Conservation (phyloP, 257 asterid genomes). For the Orobanche coerulescens region DNA sequence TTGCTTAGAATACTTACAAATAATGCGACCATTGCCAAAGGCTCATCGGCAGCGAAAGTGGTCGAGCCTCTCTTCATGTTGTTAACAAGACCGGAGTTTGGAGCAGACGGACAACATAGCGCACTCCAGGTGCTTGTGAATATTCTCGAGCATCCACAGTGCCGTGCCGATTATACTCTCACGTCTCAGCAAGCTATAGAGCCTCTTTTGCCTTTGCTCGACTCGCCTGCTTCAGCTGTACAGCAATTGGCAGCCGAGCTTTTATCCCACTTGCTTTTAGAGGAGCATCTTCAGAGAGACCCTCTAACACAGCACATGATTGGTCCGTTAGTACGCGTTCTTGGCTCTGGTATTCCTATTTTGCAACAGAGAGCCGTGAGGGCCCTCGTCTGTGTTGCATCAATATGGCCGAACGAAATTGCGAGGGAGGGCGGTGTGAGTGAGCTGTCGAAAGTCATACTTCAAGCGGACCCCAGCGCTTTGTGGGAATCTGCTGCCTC, state of each 20-base stretch:
- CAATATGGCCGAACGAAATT: slow-evolving; percentile 90
- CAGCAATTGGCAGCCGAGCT: slow-evolving; percentile 98
- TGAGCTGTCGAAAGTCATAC: slow-evolving; percentile 76
- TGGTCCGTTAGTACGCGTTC: slow-evolving; percentile 81
- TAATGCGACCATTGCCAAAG: slow-evolving; percentile 93
- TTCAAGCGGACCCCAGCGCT: slow-evolving; percentile 84
- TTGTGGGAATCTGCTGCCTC: slow-evolving; percentile 98
- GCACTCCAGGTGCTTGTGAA: slow-evolving; percentile 92
- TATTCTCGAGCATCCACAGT: slow-evolving; percentile 87
- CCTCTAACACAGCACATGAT: slow-evolving; percentile 74
- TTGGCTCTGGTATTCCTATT: slow-evolving; percentile 75
- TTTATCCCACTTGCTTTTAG: slow-evolving; percentile 77
- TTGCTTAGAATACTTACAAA: slow-evolving; percentile 89
- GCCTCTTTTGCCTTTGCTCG: slow-evolving; percentile 84
- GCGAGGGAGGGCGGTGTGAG: slow-evolving; percentile 98
- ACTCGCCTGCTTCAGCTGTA: slow-evolving; percentile 90
- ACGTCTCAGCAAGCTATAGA: slow-evolving; percentile 77
- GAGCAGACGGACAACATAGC: slow-evolving; percentile 91
- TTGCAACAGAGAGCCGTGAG: slow-evolving; percentile 92
- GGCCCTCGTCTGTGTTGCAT: slow-evolving; percentile 77
- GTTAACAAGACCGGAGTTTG: slow-evolving; percentile 71
- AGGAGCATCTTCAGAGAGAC: slow-evolving; percentile 93
- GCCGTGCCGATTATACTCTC: slow-evolving; percentile 75
- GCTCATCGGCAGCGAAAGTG: slow-evolving; percentile 91
- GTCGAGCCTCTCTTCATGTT: slow-evolving; percentile 80